Evolutionary conservation across 139 green algal species (phyloP).

Genomic region (Coccomyxa sp.): DNA sequence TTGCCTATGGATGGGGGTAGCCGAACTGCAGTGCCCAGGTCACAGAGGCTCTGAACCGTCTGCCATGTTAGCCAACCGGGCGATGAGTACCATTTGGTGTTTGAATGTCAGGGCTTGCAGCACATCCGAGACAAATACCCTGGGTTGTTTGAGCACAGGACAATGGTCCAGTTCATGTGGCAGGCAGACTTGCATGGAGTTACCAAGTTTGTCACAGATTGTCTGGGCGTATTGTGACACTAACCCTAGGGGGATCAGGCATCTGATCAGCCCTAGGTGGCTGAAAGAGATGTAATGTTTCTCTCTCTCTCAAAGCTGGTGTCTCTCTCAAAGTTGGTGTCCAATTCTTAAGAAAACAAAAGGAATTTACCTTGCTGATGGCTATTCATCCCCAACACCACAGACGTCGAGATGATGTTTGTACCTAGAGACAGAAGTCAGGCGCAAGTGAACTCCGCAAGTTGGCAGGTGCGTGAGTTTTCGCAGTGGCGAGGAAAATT

Average conservation of each 20-base stretch:
- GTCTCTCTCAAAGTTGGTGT: neutral
- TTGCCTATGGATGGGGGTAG: neutral
- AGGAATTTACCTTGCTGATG: neutral
- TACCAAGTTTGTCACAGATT: conserved; percentile 1
- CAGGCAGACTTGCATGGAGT: neutral
- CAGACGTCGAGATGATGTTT: neutral
- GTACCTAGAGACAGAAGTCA: neutral
- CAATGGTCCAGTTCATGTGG: neutral
- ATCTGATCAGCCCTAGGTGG: conserved; percentile 1
- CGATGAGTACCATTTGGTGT: neutral
- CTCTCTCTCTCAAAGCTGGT: no score
- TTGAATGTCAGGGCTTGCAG: neutral
- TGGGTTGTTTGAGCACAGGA: neutral
- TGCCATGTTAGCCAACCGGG: neutral
- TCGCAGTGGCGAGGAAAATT: neutral
- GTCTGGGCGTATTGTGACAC: neutral
- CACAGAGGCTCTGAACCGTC: neutral
- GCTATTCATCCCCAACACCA: neutral
- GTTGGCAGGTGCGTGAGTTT: neutral
- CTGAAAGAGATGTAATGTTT: conserved; percentile 1
- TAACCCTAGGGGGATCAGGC: neutral
- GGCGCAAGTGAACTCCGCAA: neutral
- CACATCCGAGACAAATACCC: neutral
- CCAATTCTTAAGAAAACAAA: neutral
- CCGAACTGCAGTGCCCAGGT: neutral